Conservation (phyloP, 2,329 filamentous ascomycete genomes). For the Nannizzia gypsea region DNA sequence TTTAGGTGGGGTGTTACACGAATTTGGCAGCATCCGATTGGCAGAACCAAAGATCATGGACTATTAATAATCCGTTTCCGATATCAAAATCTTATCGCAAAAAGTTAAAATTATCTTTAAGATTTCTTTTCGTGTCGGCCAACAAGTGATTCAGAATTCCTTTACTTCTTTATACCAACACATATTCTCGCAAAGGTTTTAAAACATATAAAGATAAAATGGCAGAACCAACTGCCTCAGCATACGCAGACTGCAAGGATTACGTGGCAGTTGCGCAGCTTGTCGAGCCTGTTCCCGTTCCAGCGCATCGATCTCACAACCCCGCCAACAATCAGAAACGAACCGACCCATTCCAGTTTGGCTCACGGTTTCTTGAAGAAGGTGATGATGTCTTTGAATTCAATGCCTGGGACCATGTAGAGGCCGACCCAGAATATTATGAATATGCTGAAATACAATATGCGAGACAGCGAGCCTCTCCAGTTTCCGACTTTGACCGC, state of each 20-base stretch:
- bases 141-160: background rate
- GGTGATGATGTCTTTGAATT: conserved; percentile 88
- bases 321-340: conserved; percentile 69
- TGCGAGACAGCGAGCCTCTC: conserved; percentile 68
- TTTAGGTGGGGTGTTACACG: background rate
- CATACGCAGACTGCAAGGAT: conserved; percentile 18
- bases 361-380: conserved; percentile 71
- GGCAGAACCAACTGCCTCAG: conserved; percentile 8
- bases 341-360: conserved; percentile 89
- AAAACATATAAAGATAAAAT: conserved; percentile 3
- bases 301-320: conserved; percentile 51
- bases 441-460: conserved; percentile 78
- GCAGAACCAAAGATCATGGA: background rate
- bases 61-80: background rate
- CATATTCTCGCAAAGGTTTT: conserved; percentile 10
- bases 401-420: conserved; percentile 98
- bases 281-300: conserved; percentile 39
- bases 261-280: conserved; percentile 29
- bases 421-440: conserved; percentile 78
- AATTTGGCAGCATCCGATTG: background rate
- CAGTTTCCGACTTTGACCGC: conserved; percentile 88
- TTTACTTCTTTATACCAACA: background rate
- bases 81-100: background rate
- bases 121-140: background rate
- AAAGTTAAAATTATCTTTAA: background rate